Percentiles rank a stretch among this genome's conserved stretches.
These are phyloP conservation scores for Zygosaccharomyces pseudobailii DNA, from an alignment of 1,139 yeast species.

Conservation along the genomic window DNA sequence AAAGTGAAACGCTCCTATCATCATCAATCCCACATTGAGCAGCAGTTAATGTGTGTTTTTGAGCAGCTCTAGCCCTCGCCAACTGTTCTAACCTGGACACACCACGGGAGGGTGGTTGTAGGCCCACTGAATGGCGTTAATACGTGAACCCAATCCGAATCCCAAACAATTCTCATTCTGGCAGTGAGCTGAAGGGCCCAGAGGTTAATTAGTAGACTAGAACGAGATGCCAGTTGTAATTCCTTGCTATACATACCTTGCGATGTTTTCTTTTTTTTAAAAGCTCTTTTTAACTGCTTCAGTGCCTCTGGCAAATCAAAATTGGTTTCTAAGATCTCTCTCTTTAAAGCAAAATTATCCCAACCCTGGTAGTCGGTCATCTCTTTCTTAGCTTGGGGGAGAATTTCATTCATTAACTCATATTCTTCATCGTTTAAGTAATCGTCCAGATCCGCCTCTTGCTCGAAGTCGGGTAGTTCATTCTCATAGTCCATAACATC, in stretches of 20 bases:
- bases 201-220: slow-evolving; percentile 3
- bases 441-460: slow-evolving; percentile 35
- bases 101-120: slow-evolving; percentile 8
- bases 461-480: slow-evolving; percentile 29
- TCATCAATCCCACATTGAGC: not conserved
- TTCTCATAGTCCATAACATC: slow-evolving; percentile 23
- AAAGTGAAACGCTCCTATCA: slow-evolving; percentile 6
- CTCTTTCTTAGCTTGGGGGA: slow-evolving; percentile 25
- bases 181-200: slow-evolving; percentile 1
- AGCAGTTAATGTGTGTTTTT: not conserved
- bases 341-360: slow-evolving; percentile 29
- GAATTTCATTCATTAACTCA: slow-evolving; percentile 28
- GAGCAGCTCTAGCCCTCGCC: slow-evolving; percentile 20
- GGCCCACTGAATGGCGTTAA: slow-evolving; percentile 12
- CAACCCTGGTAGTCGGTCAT: slow-evolving; percentile 30
- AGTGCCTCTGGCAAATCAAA: slow-evolving; percentile 28
- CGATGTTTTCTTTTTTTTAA: slow-evolving; percentile 27
- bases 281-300: slow-evolving; percentile 22
- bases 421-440: slow-evolving; percentile 35
- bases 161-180: slow-evolving; percentile 1
- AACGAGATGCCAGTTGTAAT: slow-evolving; percentile 1
- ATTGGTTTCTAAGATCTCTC: slow-evolving; percentile 29
- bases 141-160: slow-evolving; percentile 4
- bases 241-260: slow-evolving; percentile 10
- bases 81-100: slow-evolving; percentile 24